Percentiles rank a stretch among this genome's conserved stretches.
These are phyloP conservation scores for Kluyveromyces marxianus DNA, from an alignment of 1,139 yeast genomes.

Conservation along the genomic window DNA sequence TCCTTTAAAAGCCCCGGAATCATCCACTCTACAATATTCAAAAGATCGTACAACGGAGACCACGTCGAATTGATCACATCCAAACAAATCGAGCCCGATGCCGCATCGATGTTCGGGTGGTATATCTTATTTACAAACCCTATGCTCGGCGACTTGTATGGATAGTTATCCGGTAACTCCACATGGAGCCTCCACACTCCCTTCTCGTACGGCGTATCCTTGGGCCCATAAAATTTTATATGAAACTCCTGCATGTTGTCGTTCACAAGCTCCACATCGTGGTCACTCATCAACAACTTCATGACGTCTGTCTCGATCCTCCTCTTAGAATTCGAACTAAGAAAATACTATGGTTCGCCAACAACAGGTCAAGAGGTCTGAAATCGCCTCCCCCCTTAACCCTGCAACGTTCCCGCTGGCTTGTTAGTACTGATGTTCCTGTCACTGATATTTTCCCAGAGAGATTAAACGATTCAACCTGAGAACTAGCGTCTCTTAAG, in stretches of 20 bases:
- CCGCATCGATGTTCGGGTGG: conserved; percentile 90
- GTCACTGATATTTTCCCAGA: too few species aligned
- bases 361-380: too few species aligned
- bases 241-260: conserved; percentile 88
- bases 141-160: conserved; percentile 91
- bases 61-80: conserved; percentile 97
- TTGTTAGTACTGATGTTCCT: too few species aligned
- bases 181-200: conserved; percentile 92
- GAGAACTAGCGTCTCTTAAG: too few species aligned
- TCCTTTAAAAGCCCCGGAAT: conserved; percentile 85
- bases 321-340: conserved; percentile 58
- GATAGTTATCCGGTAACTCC: conserved; percentile 92
- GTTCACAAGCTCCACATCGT: conserved; percentile 75
- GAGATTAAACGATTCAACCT: too few species aligned
- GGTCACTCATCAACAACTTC: conserved; percentile 92
- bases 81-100: conserved; percentile 87
- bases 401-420: too few species aligned
- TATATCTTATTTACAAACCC: conserved; percentile 88
- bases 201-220: conserved; percentile 81
- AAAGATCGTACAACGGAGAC: conserved; percentile 95
- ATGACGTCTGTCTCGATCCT: conserved; percentile 94
- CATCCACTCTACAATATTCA: conserved; percentile 87
- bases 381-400: too few species aligned
- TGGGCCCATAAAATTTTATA: conserved; percentile 83
- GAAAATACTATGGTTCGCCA: conserved; percentile 14